Base-by-base conservation (phyloP, 768 basidiomycete genomes). In the Tylopilus felleus region DNA sequence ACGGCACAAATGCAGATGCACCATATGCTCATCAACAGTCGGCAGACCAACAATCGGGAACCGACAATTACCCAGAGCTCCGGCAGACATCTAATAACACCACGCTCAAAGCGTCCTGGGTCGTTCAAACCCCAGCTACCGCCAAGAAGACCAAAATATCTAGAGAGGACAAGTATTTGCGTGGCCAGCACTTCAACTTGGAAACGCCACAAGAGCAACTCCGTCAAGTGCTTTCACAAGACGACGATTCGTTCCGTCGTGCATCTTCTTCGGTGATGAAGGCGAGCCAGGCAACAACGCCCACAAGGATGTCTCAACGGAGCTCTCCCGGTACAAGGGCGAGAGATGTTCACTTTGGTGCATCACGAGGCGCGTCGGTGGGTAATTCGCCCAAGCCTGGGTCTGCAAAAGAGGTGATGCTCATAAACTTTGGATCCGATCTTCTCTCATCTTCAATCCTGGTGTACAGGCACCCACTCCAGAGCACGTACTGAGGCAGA, bases 181-280 rank as follows among this genome's bases (percentile, higher is more conserved):
- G 59, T 31, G 60, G 58, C 17, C 60, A 61, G 39, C 63, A 57
- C 9, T 47, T 49, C 1, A 33, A 43, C 25, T 39, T 58, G 39
- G 69, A 70, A 21, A 62, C 60, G 5, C 55, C 62, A 0, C 69
- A 69, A 40, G 46, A 52, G 14, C 66, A 71, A 28, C 59, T 71
- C 47, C 69, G 71, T 13, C 60, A 72, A 49, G 60, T 71, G 31
- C 71, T 71, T 35, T 71, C 70, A 25, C 61, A 71, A 46, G 68
- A 71, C 9, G 48, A 56, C 4, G 60, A 61, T 19, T 35, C 55
- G 7, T 60, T 60, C n/a, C 69, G 60, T 47, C 68, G 64, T 41
- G 39, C 57, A 29, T 51, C 60, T 19, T 68, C 61, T 17, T 63
- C 62, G 31, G 65, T 66, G 57, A 68, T 68, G 64, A 70, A 59